A percentile compares a stretch with the other conserved stretches of the same genome.
phyloP scores from a whole-genome alignment of 306 rosid genomes.

The Lathyrus aphaca region DNA sequence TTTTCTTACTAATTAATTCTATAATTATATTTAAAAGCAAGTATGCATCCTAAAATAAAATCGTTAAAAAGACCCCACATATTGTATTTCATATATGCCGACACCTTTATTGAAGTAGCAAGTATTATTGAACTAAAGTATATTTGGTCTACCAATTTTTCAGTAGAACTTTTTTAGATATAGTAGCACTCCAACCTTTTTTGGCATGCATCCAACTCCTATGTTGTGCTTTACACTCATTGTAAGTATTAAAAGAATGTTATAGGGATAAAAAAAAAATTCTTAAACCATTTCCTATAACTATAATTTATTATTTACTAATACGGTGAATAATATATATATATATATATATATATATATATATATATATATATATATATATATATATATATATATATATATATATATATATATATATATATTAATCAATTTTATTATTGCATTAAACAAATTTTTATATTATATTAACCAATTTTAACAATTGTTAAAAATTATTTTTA shows the following conservation, averaged over 20 bases:
- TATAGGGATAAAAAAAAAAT: no score
- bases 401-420: no score
- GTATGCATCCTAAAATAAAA: background rate
- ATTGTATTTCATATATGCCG: background rate
- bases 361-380: no score
- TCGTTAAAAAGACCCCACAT: constrained; percentile 14
- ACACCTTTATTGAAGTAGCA: constrained; percentile 6
- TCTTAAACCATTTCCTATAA: no score
- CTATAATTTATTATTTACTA: no score
- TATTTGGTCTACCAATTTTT: constrained; percentile 22
- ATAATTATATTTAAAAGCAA: background rate
- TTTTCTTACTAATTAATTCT: background rate
- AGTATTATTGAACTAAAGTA: constrained; percentile 37
- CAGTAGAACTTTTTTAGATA: background rate
- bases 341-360: no score
- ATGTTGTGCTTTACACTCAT: constrained; percentile 11
- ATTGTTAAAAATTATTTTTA: no score
- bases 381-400: no score
- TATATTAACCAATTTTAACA: no score
- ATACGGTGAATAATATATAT: no score
- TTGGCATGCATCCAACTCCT: constrained; percentile 40
- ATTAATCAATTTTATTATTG: no score
- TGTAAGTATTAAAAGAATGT: background rate
- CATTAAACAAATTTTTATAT: no score
- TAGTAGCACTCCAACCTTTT: constrained; percentile 33